Percentiles rank a stretch among this genome's conserved stretches.
Evolutionary conservation across 805 yeast species (phyloP).

Genomic region (Metschnikowia sp.): DNA sequence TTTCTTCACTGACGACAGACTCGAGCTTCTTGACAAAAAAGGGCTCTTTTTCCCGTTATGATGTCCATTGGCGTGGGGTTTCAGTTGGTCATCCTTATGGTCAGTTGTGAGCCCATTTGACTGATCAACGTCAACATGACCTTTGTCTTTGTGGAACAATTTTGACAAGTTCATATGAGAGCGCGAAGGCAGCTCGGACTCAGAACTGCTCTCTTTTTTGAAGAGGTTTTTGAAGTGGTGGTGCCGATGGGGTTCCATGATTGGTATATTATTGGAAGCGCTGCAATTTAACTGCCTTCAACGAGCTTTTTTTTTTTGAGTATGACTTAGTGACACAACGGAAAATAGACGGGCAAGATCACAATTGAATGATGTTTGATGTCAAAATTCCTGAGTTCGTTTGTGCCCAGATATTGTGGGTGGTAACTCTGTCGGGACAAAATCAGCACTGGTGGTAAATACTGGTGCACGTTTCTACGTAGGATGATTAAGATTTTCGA

Average conservation of each 20-base stretch:
- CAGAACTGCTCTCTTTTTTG: conserved; percentile 18
- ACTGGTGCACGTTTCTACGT: conserved; percentile 4
- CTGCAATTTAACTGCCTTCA: neutral
- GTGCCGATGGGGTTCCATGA: conserved; percentile 5
- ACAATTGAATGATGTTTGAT: too few relatives aligned
- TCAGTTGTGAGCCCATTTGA: too few relatives aligned
- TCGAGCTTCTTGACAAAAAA: conserved; percentile 2
- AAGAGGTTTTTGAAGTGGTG: conserved; percentile 23
- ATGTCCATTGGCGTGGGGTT: neutral
- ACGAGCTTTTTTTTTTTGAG: too few relatives aligned
- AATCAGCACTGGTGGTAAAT: neutral
- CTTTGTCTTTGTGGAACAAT: conserved; percentile 22
- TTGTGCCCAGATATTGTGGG: too few relatives aligned
- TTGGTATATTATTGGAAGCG: neutral
- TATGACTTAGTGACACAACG: too few relatives aligned
- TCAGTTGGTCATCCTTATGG: too few relatives aligned
- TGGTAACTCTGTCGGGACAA: neutral
- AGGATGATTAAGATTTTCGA: neutral
- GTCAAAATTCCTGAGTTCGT: too few relatives aligned
- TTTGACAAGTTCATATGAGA: conserved; percentile 19
- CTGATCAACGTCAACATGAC: conserved; percentile 1
- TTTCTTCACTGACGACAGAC: neutral
- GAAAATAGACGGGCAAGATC: too few relatives aligned
- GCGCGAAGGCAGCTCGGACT: conserved; percentile 11
- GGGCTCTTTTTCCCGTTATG: neutral